Base-by-base conservation (phyloP, 495 filamentous ascomycete genomes). In the Venustampulla echinocandica region DNA sequence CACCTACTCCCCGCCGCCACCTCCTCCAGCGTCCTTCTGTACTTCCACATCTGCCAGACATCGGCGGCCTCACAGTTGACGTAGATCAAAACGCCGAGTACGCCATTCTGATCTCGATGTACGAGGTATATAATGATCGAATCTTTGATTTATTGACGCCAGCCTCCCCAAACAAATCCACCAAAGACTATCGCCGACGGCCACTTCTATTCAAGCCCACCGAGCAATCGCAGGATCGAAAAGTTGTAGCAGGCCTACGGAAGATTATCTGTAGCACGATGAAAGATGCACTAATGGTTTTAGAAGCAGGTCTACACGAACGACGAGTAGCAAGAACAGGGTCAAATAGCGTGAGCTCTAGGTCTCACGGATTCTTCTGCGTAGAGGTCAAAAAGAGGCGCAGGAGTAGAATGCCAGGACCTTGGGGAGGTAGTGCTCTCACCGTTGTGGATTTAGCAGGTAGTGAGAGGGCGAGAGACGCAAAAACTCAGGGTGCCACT, bases 81-180 rank as follows among this genome's bases (percentile, higher is more conserved):
- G 68, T 79, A 47, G 87, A 92, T 44, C 67, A 73, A 0, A 77
- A 76, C 18, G 75, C 85, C 45, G 88, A 96, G 50, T 96, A 95
- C 57, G 82, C 88, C 3, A 79, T 98, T 47, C 61, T 98, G 6
- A 73, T 97, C 1, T 94, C 87, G 14, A 98, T 97, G 92, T 98
- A 96, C 64, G 93, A 98, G 64, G 92, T 98, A 14, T 96, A 98
- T 68, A 97, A 97, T 62, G 92, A 98, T 63, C 81, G 90, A 10
- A 96, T 98, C 42, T 98, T 92, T 56, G 92, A 98, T 58, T 79
- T 98, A 2, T 66, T 98, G 1, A 81, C 84, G 1, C 70, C 74
- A 1, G 65, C 73, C 10, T 56, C 62, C 40, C 69, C 65, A 46
- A 63, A 60, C 10, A 65, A 64, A 14, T 63, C 64, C 5, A 74